Evolutionary conservation across 164 flowering plant genomes (phyloP).

Genomic region (Vitis cinerea): DNA sequence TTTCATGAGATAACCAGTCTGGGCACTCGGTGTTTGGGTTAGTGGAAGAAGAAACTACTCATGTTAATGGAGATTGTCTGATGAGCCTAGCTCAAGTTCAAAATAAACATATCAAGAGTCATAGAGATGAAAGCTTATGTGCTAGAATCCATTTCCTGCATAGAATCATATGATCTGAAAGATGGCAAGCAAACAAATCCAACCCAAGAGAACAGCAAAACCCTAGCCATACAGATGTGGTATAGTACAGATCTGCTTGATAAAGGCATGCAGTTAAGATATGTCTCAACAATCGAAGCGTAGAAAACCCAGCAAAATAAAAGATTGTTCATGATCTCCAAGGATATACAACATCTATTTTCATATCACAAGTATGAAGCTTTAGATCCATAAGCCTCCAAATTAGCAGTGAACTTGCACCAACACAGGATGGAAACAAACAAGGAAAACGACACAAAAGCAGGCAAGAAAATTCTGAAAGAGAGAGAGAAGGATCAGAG

Average conservation of each 20-base stretch:
- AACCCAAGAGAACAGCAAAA: not conserved
- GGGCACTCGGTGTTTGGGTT: too few species aligned
- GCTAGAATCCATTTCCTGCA: too few species aligned
- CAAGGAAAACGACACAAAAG: not conserved
- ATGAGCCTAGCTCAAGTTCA: too few species aligned
- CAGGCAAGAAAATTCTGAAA: not conserved
- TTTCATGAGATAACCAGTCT: too few species aligned
- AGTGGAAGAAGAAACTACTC: too few species aligned
- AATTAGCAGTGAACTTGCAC: not conserved
- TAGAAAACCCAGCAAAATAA: not conserved
- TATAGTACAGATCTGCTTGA: not conserved
- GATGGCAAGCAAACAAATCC: too few species aligned
- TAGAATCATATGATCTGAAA: too few species aligned
- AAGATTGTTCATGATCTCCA: not conserved
- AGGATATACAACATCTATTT: not conserved
- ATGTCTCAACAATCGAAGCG: too few species aligned
- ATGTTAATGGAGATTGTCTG: too few species aligned
- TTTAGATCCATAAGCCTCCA: not conserved
- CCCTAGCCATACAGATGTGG: not conserved
- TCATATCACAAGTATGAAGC: not conserved
- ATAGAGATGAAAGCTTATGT: too few species aligned
- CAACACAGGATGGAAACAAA: not conserved
- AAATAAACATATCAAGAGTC: too few species aligned
- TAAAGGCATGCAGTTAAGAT: not conserved
- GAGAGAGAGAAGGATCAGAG: not conserved